phyloP scores from a whole-genome alignment of 495 filamentous ascomycete genomes.

The Pseudomonodictys pantanalensis region DNA sequence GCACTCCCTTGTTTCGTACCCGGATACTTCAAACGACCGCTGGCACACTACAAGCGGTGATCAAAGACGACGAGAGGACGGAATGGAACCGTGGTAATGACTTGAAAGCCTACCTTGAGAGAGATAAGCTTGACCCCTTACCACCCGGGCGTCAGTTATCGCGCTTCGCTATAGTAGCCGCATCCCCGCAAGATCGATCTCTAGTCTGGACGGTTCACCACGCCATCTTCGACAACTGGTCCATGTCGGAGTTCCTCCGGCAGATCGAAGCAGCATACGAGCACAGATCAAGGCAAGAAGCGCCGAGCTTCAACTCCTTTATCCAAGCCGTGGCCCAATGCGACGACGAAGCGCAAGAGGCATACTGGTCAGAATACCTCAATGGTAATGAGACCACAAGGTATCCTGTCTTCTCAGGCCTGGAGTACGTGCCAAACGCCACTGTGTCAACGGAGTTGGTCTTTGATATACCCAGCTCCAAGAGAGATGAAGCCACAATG shows the following conservation, averaged over 20 bases:
- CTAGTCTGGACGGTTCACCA: slow-evolving; percentile 58
- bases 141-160: too few species aligned
- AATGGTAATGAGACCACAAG: background rate
- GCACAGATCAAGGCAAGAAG: too few species aligned
- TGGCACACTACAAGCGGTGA: background rate
- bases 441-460: too few species aligned
- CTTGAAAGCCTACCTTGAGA: too few species aligned
- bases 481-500: background rate
- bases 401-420: background rate
- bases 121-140: too few species aligned
- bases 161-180: too few species aligned
- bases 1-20: background rate
- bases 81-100: background rate
- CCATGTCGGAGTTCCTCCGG: background rate
- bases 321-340: too few species aligned
- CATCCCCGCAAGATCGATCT: slow-evolving; percentile 18
- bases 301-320: too few species aligned
- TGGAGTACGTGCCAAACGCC: too few species aligned
- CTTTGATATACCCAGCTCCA: too few species aligned
- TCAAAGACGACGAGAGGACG: background rate
- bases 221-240: slow-evolving; percentile 66
- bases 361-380: too few species aligned
- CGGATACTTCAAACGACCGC: background rate
- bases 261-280: background rate
- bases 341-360: too few species aligned